These are phyloP conservation scores for Collybia sordida DNA, from an alignment of 768 basidiomycete species.

Conservation along the genomic window DNA sequence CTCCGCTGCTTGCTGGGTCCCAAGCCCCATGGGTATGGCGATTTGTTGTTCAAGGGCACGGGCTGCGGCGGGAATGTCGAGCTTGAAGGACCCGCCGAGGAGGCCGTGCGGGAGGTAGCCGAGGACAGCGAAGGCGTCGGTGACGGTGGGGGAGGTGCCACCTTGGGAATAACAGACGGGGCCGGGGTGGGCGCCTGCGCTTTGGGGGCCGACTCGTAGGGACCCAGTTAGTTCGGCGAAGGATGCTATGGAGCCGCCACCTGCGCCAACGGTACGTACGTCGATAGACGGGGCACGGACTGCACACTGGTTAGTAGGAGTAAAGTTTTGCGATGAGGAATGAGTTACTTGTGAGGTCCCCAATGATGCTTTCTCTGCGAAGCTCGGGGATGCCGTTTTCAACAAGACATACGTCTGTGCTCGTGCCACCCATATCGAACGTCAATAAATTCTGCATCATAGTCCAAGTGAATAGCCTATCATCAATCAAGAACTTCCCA, in stretches of 20 bases:
- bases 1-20: conserved; percentile 24
- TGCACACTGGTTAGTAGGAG: not conserved
- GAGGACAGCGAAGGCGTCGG: conserved; percentile 27
- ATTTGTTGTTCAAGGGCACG: conserved; percentile 19
- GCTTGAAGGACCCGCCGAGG: conserved; percentile 24
- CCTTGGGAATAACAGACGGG: conserved; percentile 28
- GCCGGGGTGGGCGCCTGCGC: conserved; percentile 28
- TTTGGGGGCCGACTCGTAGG: conserved; percentile 27
- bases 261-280: conserved; percentile 22
- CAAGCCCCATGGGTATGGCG: conserved; percentile 21
- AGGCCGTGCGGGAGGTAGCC: conserved; percentile 26
- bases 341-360: conserved; percentile 20
- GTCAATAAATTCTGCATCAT: conserved; percentile 21
- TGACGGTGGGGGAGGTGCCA: conserved; percentile 25
- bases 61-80: conserved; percentile 21
- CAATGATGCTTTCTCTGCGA: conserved; percentile 25
- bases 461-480: not conserved
- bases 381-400: conserved; percentile 25
- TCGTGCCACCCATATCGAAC: conserved; percentile 28
- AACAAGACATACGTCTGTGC: conserved; percentile 26
- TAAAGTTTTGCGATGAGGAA: not conserved
- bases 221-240: conserved; percentile 24
- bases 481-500: not conserved
- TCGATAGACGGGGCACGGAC: conserved; percentile 26
- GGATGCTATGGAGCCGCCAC: conserved; percentile 16